A percentile compares a stretch with the other conserved stretches of the same genome.
These are phyloP conservation scores for Medicago ruthenica DNA, from an alignment of 306 rosid genomes.

Conservation along the genomic window DNA sequence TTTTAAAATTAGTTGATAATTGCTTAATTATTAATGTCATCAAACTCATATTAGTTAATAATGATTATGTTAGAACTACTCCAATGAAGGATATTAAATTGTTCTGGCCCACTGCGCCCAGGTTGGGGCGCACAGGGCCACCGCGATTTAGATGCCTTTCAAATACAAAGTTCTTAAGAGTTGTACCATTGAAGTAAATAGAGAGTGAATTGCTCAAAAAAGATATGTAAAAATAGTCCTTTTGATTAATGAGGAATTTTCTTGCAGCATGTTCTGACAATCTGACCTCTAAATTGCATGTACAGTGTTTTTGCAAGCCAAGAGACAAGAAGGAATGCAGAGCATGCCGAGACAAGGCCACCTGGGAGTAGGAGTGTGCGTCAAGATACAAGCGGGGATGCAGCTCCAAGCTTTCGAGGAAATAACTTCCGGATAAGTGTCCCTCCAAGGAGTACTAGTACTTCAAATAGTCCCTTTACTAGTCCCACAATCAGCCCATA, in stretches of 20 bases:
- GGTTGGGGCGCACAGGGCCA: too few species aligned
- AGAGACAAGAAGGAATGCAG: constrained; percentile 48
- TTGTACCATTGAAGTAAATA: too few species aligned
- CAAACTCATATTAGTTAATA: not conserved
- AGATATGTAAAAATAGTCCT: not conserved
- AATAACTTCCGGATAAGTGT: constrained; percentile 48
- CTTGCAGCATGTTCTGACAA: not conserved
- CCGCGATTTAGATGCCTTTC: too few species aligned
- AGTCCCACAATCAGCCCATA: constrained; percentile 73
- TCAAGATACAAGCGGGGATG: constrained; percentile 37
- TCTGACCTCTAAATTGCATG: not conserved
- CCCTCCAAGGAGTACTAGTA: constrained; percentile 73
- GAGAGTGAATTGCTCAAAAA: too few species aligned
- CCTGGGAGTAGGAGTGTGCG: constrained; percentile 31
- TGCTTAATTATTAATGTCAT: not conserved
- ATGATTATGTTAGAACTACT: not conserved
- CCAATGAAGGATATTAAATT: too few species aligned
- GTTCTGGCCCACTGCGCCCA: too few species aligned
- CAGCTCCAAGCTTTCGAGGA: constrained; percentile 19
- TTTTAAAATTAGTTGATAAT: not conserved
- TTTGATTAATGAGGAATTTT: not conserved
- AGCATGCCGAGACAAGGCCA: constrained; percentile 48
- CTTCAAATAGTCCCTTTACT: constrained; percentile 66
- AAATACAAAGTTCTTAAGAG: too few species aligned
- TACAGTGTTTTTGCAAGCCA: constrained; percentile 58